Evolutionary conservation across 306 rosid genomes (phyloP), one percentile per base, ranked within the genome.

Genomic region (Vigna nakashimae): DNA sequence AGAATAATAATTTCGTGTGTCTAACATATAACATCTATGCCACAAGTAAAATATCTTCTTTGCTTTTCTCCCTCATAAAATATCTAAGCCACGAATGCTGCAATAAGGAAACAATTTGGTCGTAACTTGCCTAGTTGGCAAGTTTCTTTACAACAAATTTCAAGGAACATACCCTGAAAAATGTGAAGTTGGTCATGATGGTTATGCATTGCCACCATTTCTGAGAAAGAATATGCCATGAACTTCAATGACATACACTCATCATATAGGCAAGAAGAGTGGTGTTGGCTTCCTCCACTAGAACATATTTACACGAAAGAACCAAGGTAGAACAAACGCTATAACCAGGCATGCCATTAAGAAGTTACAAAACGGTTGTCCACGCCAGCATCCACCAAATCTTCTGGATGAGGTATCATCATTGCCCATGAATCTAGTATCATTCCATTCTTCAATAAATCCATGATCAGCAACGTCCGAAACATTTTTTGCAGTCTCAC

Each of bases 261-360:
- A 71, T 59, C 71, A 55, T 74, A 28, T 18, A 81, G 52, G 74
- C 71, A 16, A 73, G 81, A 78, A 65, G 76, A 76, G 72, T 45
- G 6, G 49, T 36, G 20, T 71, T 66, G 55, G 73, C 74, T 46
- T 58, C 69, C 65, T n/a, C 68, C 52, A 26, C 87, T 85, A 91
- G 87, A 91, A 93, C 87, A 94, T 82, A 75, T 86, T 85, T 80
- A 87, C 88, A 76, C 90, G 94, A 56, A 94, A 89, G 84, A 94
- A 91, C 97, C 97, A 94, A 36, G 98, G 98, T 8, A 94, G 96
- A 32, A 94, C 96, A 73, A 94, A 94, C 55, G 97, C 94, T 79
- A 94, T 85, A 58, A 94, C 96, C 82, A 94, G 76, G 82, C 98
- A 93, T 0, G 93, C 92, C 97, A 93, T 91, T 79, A 93, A 86